Evolutionary conservation across 2,329 filamentous ascomycete genomes (phyloP), one percentile per base, ranked within the genome.

Genomic region (Pseudocercospora pini-densiflorae): DNA sequence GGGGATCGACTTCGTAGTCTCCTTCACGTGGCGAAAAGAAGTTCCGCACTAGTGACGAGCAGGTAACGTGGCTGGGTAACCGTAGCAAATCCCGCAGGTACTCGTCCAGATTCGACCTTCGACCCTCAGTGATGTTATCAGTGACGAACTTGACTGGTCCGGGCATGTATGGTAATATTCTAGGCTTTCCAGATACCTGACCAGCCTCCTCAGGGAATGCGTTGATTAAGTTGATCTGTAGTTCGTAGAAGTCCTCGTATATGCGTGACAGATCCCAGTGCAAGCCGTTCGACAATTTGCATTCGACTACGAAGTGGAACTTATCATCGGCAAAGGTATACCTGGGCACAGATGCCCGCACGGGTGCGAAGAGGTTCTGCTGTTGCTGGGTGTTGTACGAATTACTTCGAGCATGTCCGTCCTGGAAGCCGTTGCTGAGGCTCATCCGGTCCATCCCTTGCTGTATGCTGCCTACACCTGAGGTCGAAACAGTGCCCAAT

Each of bases 161-260:
- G 9, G 95, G 95, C 95, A 99, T 99, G 79, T 97, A 98, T 1
- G 95, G 95, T 12, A 99, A 81, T 8, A 91, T 93, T 63, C 95
- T 90, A 75, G 93, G 89, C 59, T 86, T 86, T 12, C 80, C 82
- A 53, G 90, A 90, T 19, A 90, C 91, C 75, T 96, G 95, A 62
- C 95, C 95, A 43, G 95, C 94, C 79, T 98, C 95, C 40, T 92
- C 89, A 23, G 95, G 94, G 76, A 97, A 98, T 54, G 88, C 92
- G 53, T 93, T 94, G 58, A 99, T 87, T 8, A 99, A 88, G 33
- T 93, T 92, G 76, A 98, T 98, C 78, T 99, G 95, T 79, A 98
- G 94, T 79, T 98, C 95, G 81, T 98, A 99, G 77, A 99, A 99
- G 81, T 98, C 95, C 79, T 98, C 93, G 76, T 99, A 99, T 76